Conservation (phyloP, 225 moss, liverwort and hornwort genomes). For the Neckera pumila region DNA sequence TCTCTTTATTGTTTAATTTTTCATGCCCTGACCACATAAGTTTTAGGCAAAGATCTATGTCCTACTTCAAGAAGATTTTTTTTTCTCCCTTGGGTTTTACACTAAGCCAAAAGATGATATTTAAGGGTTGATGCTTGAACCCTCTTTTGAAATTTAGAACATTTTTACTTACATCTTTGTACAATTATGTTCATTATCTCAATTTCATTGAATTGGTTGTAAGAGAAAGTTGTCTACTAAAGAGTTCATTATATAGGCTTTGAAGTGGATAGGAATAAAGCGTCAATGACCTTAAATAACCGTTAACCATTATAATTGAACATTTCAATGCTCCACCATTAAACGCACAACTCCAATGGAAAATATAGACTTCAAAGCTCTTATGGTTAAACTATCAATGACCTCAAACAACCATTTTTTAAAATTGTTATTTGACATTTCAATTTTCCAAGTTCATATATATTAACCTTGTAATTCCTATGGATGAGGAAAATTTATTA, state of each 20-base stretch:
- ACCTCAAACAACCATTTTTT: too few species aligned
- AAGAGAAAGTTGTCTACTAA: too few species aligned
- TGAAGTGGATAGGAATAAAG: neutral
- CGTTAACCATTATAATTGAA: neutral
- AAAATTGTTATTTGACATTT: too few species aligned
- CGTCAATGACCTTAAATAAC: neutral
- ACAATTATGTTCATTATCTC: neutral
- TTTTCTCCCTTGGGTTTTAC: rapidly evolving
- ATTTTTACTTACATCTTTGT: neutral
- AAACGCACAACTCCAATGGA: too few species aligned
- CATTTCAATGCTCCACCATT: neutral
- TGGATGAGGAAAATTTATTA: too few species aligned
- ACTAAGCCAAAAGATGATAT: neutral
- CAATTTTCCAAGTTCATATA: too few species aligned
- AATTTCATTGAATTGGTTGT: neutral
- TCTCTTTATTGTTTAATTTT: neutral
- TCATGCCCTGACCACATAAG: rapidly evolving
- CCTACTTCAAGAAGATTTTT: too few species aligned
- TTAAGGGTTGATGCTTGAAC: too few species aligned
- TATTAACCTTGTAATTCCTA: too few species aligned
- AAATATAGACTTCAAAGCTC: too few species aligned
- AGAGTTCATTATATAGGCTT: neutral
- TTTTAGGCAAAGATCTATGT: too few species aligned
- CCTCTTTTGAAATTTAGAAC: neutral
- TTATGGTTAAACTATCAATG: too few species aligned